Evolutionary conservation across 768 basidiomycete species (phyloP).

Genomic region (Boletellus emodensis): DNA sequence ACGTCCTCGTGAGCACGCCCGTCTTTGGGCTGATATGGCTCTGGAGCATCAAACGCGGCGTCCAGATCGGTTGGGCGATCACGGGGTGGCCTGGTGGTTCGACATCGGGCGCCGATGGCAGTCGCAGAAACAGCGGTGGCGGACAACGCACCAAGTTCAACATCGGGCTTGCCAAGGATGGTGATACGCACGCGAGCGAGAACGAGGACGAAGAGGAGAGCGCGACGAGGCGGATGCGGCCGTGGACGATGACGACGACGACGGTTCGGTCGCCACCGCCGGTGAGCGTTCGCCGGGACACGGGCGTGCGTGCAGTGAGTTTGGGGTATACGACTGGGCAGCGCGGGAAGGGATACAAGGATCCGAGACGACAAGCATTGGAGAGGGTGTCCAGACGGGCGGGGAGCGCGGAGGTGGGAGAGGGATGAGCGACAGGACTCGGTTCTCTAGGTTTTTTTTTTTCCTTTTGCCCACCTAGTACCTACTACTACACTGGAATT

Average conservation of each 20-base stretch:
- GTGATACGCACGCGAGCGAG: conserved; percentile 1
- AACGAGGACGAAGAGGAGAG: conserved; percentile 1
- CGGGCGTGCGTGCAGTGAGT: conserved; percentile 25
- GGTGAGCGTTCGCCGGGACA: conserved; percentile 10
- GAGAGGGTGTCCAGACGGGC: conserved; percentile 15
- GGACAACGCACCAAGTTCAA: not conserved
- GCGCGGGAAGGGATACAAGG: conserved; percentile 3
- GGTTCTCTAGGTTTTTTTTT: not conserved
- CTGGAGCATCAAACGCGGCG: conserved; percentile 80
- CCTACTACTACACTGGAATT: too few species aligned
- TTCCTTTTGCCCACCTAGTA: too few species aligned
- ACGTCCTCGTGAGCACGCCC: conserved; percentile 74
- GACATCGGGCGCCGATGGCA: conserved; percentile 1
- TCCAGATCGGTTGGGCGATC: conserved; percentile 80
- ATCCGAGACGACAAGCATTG: conserved; percentile 25
- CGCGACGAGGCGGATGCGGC: not conserved
- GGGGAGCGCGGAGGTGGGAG: conserved; percentile 15
- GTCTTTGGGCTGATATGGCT: conserved; percentile 83
- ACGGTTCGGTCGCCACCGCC: too few species aligned
- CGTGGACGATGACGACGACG: too few species aligned
- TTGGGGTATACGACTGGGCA: conserved; percentile 24
- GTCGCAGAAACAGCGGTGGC: too few species aligned
- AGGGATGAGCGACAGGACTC: conserved; percentile 2
- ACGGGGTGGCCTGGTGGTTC: conserved; percentile 43
- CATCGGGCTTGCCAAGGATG: not conserved